These are phyloP conservation scores for Raddia guianensis DNA, from an alignment of 176 grass and related monocot species.

Conservation along the genomic window DNA sequence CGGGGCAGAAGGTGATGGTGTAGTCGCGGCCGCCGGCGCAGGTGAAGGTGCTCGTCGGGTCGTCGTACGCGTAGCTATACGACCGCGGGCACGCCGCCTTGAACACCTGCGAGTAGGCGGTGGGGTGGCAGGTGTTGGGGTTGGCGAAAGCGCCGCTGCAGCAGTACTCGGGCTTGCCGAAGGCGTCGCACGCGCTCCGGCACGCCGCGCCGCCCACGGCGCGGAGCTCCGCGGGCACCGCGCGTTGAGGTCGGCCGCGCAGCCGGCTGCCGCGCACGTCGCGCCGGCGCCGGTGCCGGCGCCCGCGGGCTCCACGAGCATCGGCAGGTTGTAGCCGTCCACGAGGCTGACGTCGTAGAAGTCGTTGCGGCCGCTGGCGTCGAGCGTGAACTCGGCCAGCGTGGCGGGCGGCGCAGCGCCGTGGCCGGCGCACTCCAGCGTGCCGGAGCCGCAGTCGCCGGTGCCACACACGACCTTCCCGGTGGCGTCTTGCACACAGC, in stretches of 20 bases:
- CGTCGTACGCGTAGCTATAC: conserved; percentile 98
- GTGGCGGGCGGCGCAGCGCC: conserved; percentile 70
- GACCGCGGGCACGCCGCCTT: conserved; percentile 88
- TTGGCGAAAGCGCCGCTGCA: conserved; percentile 87
- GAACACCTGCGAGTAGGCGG: conserved; percentile 81
- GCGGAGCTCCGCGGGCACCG: conserved; percentile 73
- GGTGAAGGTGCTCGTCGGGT: conserved; percentile 90
- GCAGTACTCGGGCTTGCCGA: conserved; percentile 89
- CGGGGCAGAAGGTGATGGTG: conserved; percentile 91
- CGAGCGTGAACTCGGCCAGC: conserved; percentile 90
- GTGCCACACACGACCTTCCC: conserved; percentile 63
- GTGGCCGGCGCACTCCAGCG: conserved; percentile 67
- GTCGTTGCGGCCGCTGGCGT: conserved; percentile 50
- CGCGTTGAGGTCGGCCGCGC: conserved; percentile 74
- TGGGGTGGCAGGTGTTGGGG: conserved; percentile 73
- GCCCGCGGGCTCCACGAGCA: conserved; percentile 66
- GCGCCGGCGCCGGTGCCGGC: not conserved
- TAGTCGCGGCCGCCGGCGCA: conserved; percentile 79
- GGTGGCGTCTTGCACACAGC: conserved; percentile 51
- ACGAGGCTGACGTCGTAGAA: conserved; percentile 99
- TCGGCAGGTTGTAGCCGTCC: conserved; percentile 85
- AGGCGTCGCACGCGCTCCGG: conserved; percentile 88
- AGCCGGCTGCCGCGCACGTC: conserved; percentile 70
- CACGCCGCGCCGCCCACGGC: conserved; percentile 68
- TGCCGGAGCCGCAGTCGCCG: conserved; percentile 79